phyloP scores from a whole-genome alignment of 2,329 filamentous ascomycete genomes.

The Penicillium corylophilum region DNA sequence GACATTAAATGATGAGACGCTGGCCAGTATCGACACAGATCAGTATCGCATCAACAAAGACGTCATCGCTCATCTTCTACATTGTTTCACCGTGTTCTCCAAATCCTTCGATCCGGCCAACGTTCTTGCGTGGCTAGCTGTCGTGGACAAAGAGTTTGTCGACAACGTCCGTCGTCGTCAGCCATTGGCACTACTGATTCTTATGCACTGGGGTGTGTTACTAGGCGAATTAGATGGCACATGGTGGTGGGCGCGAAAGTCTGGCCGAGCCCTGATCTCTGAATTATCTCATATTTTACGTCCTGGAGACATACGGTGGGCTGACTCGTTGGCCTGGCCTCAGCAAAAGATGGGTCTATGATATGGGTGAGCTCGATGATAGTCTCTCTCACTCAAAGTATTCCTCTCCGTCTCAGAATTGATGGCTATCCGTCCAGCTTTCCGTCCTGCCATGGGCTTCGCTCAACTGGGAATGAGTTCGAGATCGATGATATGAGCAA shows the following conservation, averaged over 20 bases:
- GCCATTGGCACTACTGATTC: conserved; percentile 32
- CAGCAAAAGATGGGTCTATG: conserved; percentile 29
- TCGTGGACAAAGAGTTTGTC: conserved; percentile 34
- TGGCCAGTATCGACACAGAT: conserved; percentile 24
- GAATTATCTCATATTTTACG: conserved; percentile 27
- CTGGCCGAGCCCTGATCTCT: conserved; percentile 30
- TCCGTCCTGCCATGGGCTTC: neutral
- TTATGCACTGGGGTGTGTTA: conserved; percentile 39
- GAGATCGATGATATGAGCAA: neutral
- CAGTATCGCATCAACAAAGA: conserved; percentile 33
- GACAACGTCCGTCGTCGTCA: conserved; percentile 29
- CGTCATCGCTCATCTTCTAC: conserved; percentile 28
- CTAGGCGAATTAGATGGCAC: conserved; percentile 32
- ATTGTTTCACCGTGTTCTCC: conserved; percentile 29
- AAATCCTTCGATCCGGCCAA: conserved; percentile 28
- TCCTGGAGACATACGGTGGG: conserved; percentile 24
- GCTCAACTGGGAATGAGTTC: neutral
- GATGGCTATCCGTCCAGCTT: neutral
- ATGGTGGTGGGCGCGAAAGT: conserved; percentile 38
- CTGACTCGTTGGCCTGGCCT: conserved; percentile 31
- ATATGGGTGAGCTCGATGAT: neutral
- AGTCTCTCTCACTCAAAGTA: neutral
- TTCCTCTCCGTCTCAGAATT: neutral
- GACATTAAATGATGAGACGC: conserved; percentile 29
- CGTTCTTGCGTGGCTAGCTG: conserved; percentile 36